Evolutionary conservation across 768 basidiomycete genomes (phyloP).

Genomic region (Amanita rimosa): DNA sequence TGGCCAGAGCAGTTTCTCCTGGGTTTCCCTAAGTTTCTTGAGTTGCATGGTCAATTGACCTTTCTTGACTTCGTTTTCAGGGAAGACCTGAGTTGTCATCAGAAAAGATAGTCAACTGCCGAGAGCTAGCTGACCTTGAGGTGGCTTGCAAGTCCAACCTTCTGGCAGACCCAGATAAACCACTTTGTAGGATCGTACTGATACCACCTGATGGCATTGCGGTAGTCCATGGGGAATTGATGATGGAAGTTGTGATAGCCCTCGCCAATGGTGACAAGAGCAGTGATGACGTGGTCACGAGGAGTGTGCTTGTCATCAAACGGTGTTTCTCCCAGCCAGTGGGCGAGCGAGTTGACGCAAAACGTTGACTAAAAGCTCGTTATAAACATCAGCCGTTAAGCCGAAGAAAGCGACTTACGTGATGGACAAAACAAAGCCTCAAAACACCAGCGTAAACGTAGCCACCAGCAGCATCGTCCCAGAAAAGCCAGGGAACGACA

Average conservation of each 20-base stretch:
- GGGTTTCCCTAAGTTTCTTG: constrained; percentile 71
- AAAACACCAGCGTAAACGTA: constrained; percentile 77
- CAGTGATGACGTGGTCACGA: constrained; percentile 81
- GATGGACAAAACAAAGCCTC: constrained; percentile 78
- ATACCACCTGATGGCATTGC: constrained; percentile 92
- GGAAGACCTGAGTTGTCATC: constrained; percentile 25
- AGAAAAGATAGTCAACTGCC: background rate
- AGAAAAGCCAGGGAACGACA: constrained; percentile 62
- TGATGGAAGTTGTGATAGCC: constrained; percentile 99
- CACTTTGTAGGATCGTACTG: constrained; percentile 92
- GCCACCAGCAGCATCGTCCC: constrained; percentile 83
- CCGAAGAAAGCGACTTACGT: constrained; percentile 36
- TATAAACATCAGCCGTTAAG: constrained; percentile 4
- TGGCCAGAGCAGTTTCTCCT: constrained; percentile 75
- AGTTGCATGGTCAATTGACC: constrained; percentile 92
- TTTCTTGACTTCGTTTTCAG: constrained; percentile 60
- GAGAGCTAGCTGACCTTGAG: constrained; percentile 34
- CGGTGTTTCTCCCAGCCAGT: constrained; percentile 89
- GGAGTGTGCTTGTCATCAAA: constrained; percentile 96
- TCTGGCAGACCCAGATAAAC: constrained; percentile 62
- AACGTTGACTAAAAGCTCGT: constrained; percentile 68
- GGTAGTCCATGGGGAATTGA: constrained; percentile 93
- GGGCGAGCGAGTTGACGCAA: constrained; percentile 94
- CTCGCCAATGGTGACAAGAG: constrained; percentile 86
- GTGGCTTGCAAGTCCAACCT: constrained; percentile 59